phyloP scores from a whole-genome alignment of 2,329 filamentous ascomycete species.

The Didymella sp. region DNA sequence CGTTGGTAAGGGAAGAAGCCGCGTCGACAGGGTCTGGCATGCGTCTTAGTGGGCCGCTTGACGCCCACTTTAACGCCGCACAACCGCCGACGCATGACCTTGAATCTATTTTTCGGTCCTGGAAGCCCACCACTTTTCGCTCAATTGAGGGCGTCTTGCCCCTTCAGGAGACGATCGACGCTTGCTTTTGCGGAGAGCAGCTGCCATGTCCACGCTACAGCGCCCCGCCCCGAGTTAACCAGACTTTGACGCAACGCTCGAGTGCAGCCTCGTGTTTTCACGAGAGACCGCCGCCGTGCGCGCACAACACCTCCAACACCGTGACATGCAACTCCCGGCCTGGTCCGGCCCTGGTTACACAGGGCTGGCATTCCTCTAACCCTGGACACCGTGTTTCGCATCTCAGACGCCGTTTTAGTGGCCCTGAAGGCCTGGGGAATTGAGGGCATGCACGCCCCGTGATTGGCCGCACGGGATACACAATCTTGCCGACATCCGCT shows the following conservation, averaged over 20 bases:
- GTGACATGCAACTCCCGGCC: neutral
- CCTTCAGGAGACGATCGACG: constrained; percentile 20
- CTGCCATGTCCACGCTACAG: constrained; percentile 14
- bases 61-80: constrained; percentile 21
- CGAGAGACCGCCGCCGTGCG: neutral
- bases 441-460: neutral
- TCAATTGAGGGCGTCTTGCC: constrained; percentile 10
- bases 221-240: constrained; percentile 12
- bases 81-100: constrained; percentile 14
- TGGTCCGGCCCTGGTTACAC: constrained; percentile 5
- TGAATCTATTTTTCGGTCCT: constrained; percentile 13
- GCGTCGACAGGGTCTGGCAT: constrained; percentile 18
- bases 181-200: constrained; percentile 16
- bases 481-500: constrained; percentile 12
- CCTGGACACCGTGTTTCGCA: constrained; percentile 12
- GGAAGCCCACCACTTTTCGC: constrained; percentile 13
- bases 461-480: constrained; percentile 4
- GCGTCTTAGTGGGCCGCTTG: constrained; percentile 13
- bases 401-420: constrained; percentile 13
- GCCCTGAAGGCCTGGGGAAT: constrained; percentile 15
- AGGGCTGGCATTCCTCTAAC: constrained; percentile 6
- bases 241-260: constrained; percentile 5
- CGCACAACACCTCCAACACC: constrained; percentile 12
- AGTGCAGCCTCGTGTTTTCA: neutral
- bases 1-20: constrained; percentile 13